Evolutionary conservation across 257 asterid species (phyloP).

Genomic region (Marsdenia floribunda): DNA sequence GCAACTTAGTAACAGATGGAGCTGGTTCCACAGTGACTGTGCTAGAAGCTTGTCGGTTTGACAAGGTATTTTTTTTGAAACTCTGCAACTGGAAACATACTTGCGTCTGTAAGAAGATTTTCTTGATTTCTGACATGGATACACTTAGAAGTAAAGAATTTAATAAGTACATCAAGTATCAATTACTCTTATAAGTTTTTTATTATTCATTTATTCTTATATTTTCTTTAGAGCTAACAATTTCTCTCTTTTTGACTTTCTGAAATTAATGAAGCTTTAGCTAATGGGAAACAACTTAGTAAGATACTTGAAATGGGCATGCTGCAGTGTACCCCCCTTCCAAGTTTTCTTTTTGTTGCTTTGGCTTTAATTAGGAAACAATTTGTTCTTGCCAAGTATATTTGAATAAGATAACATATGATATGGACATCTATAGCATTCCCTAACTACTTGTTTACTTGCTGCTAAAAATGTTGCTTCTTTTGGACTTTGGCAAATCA

Average conservation of each 20-base stretch:
- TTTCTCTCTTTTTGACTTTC: neutral
- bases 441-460: too few relatives aligned
- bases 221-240: neutral
- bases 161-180: neutral
- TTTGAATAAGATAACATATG: too few relatives aligned
- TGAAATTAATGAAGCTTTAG: neutral
- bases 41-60: constrained; percentile 91
- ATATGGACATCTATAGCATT: too few relatives aligned
- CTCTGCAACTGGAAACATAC: neutral
- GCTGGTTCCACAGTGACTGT: constrained; percentile 68
- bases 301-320: neutral
- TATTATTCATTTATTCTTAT: neutral
- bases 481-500: too few relatives aligned
- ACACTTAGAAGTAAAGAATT: neutral
- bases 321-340: neutral
- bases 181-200: neutral
- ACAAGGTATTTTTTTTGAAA: constrained; percentile 52
- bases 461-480: too few relatives aligned
- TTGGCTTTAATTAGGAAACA: too few relatives aligned
- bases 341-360: neutral
- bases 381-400: too few relatives aligned
- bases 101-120: neutral
- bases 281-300: neutral
- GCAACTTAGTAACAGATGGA: constrained; percentile 54
- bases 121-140: neutral